Base-by-base conservation (phyloP, 2,329 filamentous ascomycete species). In the Ascochyta rabiei region DNA sequence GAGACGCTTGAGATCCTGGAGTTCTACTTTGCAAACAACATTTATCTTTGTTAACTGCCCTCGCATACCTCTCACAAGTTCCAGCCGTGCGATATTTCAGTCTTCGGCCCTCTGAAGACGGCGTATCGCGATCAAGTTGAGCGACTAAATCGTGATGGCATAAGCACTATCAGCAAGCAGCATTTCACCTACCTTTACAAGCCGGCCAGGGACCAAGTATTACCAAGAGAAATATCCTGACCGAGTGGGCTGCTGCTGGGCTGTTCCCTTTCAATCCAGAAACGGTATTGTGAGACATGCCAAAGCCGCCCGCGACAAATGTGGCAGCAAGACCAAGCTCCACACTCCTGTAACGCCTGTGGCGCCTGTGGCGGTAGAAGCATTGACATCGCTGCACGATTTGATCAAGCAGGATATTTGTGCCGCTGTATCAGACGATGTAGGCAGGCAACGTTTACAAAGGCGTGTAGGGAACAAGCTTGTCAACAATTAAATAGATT, bases 191-290 rank as follows among this genome's bases (percentile, higher is more conserved):
- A 19, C 19, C 59, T 69, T 0, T 71, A 67, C 39, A 63, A 45
- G 24, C 62, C 56, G 48, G 66, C 67, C 43, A 57, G 64, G 35
- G 43, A 57, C 24, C 59, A 13, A 38, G 69, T 64, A 13, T 49
- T 71, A 71, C 63, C 2, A 21, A 23, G 21, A 68, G 57, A 56
- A 76, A 74, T 50, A 74, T 74, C 47, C 57, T 39, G 9, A 44
- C 65, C 19, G 68, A 56, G 2, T 74, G 41, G 57, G 56, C 63
- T 43, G 66, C 57, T 23, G 60, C 53, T 46, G 63, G 69, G 31
- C 53, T 71, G 24, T 66, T 61, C 34, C 69, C 62, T 12, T 72
- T 71, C 41, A 71, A 72, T 51, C 67, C 57, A 61, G 33, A 70
- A n/a, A 71, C 62, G 56, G 70, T 73, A 42, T 62, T 74, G 10